phyloP scores from a whole-genome alignment of 2,329 filamentous ascomycete species.

The Pezicula radicicola region DNA sequence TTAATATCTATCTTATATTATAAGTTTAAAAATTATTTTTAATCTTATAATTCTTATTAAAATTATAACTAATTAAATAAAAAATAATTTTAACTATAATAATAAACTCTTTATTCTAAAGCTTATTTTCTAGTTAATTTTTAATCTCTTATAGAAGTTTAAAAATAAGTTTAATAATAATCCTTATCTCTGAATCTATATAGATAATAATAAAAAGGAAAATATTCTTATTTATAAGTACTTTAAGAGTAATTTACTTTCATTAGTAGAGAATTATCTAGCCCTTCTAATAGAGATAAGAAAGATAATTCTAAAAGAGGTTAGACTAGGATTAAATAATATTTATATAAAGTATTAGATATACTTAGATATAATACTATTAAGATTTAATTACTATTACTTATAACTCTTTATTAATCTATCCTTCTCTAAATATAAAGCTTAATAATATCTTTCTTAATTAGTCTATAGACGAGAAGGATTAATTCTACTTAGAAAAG shows the following conservation, averaged over 20 bases:
- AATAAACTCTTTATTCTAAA: slow-evolving; percentile 23
- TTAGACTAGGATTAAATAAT: slow-evolving; percentile 7
- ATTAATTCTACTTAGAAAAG: not conserved
- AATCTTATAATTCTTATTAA: not conserved
- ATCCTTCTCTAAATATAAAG: slow-evolving; percentile 4
- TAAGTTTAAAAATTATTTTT: not conserved
- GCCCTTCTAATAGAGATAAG: slow-evolving; percentile 26
- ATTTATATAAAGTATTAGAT: slow-evolving; percentile 12
- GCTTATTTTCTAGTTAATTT: slow-evolving; percentile 27
- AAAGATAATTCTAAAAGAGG: slow-evolving; percentile 29
- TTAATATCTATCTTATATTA: slow-evolving; percentile 10
- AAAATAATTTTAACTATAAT: not conserved
- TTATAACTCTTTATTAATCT: slow-evolving; percentile 2
- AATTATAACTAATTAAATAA: not conserved
- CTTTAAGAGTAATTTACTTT: slow-evolving; percentile 30
- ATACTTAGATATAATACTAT: slow-evolving; percentile 8
- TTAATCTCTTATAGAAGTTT: slow-evolving; percentile 29
- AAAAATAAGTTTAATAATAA: slow-evolving; percentile 28
- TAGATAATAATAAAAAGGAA: slow-evolving; percentile 32
- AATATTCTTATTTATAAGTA: slow-evolving; percentile 32
- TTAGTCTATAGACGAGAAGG: slow-evolving; percentile 5
- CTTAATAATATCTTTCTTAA: slow-evolving; percentile 9
- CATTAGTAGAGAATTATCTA: slow-evolving; percentile 28
- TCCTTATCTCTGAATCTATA: slow-evolving; percentile 32
- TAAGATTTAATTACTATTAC: not conserved